Conservation (phyloP, 2,329 filamentous ascomycete genomes). For the Emergomyces pasteurianus region DNA sequence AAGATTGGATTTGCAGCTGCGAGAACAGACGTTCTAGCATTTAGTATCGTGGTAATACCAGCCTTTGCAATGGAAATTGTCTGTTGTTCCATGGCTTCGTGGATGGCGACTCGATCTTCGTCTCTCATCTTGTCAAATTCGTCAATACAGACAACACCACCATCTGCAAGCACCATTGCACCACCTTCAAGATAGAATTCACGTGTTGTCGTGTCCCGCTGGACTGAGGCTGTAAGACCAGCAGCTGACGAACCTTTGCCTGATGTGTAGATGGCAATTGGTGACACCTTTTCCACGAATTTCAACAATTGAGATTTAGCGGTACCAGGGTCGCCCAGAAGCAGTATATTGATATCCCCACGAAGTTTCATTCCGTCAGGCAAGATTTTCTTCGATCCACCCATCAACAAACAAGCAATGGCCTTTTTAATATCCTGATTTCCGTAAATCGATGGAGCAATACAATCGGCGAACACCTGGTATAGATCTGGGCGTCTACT, state of each 20-base stretch:
- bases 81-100: constrained; percentile 99
- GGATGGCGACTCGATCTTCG: constrained; percentile 92
- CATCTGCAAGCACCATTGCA: constrained; percentile 95
- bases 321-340: constrained; percentile 94
- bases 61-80: constrained; percentile 98
- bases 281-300: constrained; percentile 91
- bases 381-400: constrained; percentile 93
- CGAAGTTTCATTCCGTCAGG: constrained; percentile 95
- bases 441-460: constrained; percentile 94
- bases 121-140: constrained; percentile 99
- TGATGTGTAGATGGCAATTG: constrained; percentile 96
- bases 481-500: constrained; percentile 89
- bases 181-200: constrained; percentile 98
- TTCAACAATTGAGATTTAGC: constrained; percentile 96
- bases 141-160: constrained; percentile 95
- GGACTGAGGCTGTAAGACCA: constrained; percentile 92
- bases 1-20: constrained; percentile 97
- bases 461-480: constrained; percentile 76
- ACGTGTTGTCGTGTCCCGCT: constrained; percentile 78
- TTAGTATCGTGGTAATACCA: constrained; percentile 95
- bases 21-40: constrained; percentile 86
- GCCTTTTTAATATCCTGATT: constrained; percentile 95
- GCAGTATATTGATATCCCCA: constrained; percentile 94
- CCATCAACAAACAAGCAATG: constrained; percentile 84
- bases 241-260: constrained; percentile 96